A percentile compares a stretch with the other conserved stretches of the same genome.
phyloP scores from a whole-genome alignment of 306 rosid genomes.

The Sophora flavescens region DNA sequence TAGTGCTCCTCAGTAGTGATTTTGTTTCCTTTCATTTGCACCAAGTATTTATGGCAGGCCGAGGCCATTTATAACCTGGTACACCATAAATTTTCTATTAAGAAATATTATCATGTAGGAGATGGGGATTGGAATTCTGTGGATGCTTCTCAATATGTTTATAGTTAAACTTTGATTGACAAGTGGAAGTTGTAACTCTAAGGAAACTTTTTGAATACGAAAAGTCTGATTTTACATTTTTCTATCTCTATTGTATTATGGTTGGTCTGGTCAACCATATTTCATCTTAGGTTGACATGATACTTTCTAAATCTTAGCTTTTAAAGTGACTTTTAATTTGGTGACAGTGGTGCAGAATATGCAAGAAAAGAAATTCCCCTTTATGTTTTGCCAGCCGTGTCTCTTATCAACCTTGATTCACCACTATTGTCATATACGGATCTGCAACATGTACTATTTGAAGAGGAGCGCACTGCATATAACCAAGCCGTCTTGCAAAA shows the following conservation, averaged over 20 bases:
- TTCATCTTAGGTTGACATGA: slow-evolving; percentile 25
- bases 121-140: slow-evolving; percentile 30
- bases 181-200: slow-evolving; percentile 6
- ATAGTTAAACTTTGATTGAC: slow-evolving; percentile 16
- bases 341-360: slow-evolving; percentile 87
- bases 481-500: slow-evolving; percentile 85
- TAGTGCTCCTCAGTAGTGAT: slow-evolving; percentile 33
- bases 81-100: slow-evolving; percentile 11
- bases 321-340: slow-evolving; percentile 47
- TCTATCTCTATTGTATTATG: slow-evolving; percentile 13
- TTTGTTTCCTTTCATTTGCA: slow-evolving; percentile 32
- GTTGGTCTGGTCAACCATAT: slow-evolving; percentile 25
- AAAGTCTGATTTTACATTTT: slow-evolving; percentile 12
- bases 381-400: slow-evolving; percentile 71
- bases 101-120: slow-evolving; percentile 25
- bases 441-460: slow-evolving; percentile 84
- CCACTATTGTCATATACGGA: slow-evolving; percentile 82
- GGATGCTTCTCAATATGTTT: slow-evolving; percentile 36
- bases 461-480: slow-evolving; percentile 94
- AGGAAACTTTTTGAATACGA: slow-evolving; percentile 15
- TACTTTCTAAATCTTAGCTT: slow-evolving; percentile 43
- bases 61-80: slow-evolving; percentile 18
- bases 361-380: slow-evolving; percentile 95
- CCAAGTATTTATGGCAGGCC: slow-evolving; percentile 13
- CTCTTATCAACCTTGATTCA: slow-evolving; percentile 74